Evolutionary conservation across 1,139 yeast genomes (phyloP).

Genomic region (Geotrichum macrosporum): DNA sequence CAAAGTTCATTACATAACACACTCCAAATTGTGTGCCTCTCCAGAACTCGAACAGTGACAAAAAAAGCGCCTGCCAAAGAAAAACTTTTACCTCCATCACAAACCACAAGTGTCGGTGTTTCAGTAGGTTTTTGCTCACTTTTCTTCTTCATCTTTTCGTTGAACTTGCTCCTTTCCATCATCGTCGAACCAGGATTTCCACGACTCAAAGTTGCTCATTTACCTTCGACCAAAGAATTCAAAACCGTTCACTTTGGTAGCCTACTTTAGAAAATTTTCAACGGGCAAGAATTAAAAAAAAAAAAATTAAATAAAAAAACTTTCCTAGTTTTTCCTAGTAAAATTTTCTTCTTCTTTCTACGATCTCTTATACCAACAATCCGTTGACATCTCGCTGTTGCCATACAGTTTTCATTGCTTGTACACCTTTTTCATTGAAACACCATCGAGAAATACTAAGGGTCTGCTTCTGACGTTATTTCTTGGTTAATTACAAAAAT

Average conservation of each 20-base stretch:
- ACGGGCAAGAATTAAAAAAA: background rate
- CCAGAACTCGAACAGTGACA: too few relatives aligned
- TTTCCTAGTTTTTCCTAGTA: background rate
- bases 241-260: background rate
- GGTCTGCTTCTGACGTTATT: background rate
- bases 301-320: background rate
- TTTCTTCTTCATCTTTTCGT: conserved; percentile 5
- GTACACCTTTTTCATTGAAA: background rate
- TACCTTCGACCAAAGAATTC: background rate
- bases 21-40: too few relatives aligned
- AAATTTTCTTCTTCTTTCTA: background rate
- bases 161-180: conserved; percentile 1
- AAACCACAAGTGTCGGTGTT: background rate
- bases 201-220: background rate
- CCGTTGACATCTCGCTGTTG: background rate
- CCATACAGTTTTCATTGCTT: background rate
- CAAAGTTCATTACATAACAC: background rate
- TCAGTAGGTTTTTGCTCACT: background rate
- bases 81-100: background rate
- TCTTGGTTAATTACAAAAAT: conserved; percentile 17
- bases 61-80: background rate
- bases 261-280: conserved; percentile 1
- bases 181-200: conserved; percentile 3
- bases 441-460: background rate
- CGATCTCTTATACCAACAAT: background rate